Base-by-base conservation (phyloP, 441 rosid species). In the Omphalea diandra region DNA sequence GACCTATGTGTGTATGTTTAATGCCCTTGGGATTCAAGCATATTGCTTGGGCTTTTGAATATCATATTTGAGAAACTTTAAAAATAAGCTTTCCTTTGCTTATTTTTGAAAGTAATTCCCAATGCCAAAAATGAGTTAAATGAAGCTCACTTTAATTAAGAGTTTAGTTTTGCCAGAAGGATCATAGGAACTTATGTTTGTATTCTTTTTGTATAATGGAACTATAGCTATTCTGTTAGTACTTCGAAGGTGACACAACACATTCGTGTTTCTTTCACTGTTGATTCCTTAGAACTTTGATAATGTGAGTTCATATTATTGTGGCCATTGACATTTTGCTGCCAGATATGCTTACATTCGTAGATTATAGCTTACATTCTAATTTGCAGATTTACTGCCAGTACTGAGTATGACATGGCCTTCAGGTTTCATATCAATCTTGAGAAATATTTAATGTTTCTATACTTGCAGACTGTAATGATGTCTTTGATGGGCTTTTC, bases 401-500 rank as follows among this genome's bases (percentile, higher is more conserved):
- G 43, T 54, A 41, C 33, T 50, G 17, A 35, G 9, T 17, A 20
- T 63, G 41, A 3, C 22, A 10, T 20, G 63, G 60, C 29, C 8
- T 60, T 20, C 11, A 43, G 47, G 20, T 54, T 24, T 40, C 27
- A 0, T 14, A 22, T 14, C 53, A 3, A 44, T 41, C 5, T 50
- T 40, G 43, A 29, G 35, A 20, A 43, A 43, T n/a, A 49, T 50
- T 7, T 72, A 38, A 33, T 67, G 12, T 54, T 63, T 27, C 29
- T 62, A 46, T 65, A 56, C 65, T n/a, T 62, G 82, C 94, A 89
- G 90, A 91, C 97, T 18, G 97, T 86, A 43, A 79, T 88, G 58
- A 94, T 90, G 98, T 88, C 96, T 52, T 74, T 89, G 84, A 89
- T 91, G 96, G 97, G 97, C 10, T 85, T 86, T 67, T 67, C 85